Base-by-base conservation (phyloP, 2,329 filamentous ascomycete species). In the Huntiella abstrusa region DNA sequence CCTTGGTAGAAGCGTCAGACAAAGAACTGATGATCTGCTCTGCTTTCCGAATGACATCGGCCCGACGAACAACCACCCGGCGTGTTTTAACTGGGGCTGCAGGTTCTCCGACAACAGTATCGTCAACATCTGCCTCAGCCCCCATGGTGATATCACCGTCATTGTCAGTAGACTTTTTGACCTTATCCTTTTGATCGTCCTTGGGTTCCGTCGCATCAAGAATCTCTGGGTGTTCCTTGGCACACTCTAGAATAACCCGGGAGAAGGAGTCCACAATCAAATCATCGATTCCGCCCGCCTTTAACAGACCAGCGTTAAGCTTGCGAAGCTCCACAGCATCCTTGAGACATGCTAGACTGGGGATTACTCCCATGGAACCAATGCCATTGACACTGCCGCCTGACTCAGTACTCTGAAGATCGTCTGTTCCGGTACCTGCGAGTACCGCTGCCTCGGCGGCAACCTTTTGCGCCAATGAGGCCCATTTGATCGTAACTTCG, bases 261-360 rank as follows among this genome's bases (percentile, higher is more conserved):
- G 83, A 81, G 60, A 94, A 98, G 42, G 83, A 78, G 60, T 98
- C 91, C 16, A 80, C 82, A 53, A 95, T 82, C n/a, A 96, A 70
- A 56, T 98, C 91, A 55, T 98, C 91, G 39, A 96, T 88, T 7
- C 79, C 70, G 0, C 77, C 73, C 1, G 80, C 73, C 60, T 94
- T 95, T 73, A 92, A 91, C 5, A 94, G 69, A 41, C 80, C 81
- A 36, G 80, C 79, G 57, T 98, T 98, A 39, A 95, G 71, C 58
- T 75, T 76, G 57, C 76, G 76, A 37, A 75, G 53, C 51, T 77
- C 73, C 7, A 75, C 67, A 0, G 66, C 64, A 41, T 77, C 73
- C 54, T 69, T 73, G 59, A 77, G 64, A 47, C 71, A 73, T 41
- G 61, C 63, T 43, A 76, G 63, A 1, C 68, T 66, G 0, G 61